Percentiles rank a stretch among this genome's conserved stretches.
phyloP scores from a whole-genome alignment of 495 filamentous ascomycete species.

The Hypomontagnella submonticulosa region DNA sequence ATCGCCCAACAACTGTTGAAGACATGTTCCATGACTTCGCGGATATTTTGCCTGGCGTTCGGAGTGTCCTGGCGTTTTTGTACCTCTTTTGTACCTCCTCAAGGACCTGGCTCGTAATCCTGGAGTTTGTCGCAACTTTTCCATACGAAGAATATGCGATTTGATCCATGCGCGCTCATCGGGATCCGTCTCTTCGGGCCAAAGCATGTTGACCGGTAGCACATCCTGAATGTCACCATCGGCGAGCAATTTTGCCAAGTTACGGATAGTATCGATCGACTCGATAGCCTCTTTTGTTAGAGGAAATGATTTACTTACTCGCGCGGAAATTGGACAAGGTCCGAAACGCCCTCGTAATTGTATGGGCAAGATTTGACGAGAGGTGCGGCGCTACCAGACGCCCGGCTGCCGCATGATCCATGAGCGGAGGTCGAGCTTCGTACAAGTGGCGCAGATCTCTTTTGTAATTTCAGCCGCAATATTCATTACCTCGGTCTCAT shows the following conservation, averaged over 20 bases:
- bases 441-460: conserved; percentile 53
- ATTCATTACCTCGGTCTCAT: conserved; percentile 53
- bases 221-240: conserved; percentile 41
- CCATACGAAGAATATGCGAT: conserved; percentile 52
- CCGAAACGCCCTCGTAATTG: conserved; percentile 53
- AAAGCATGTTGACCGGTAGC: conserved; percentile 56
- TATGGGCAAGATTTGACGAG: conserved; percentile 50
- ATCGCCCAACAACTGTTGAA: conserved; percentile 39
- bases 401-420: conserved; percentile 56
- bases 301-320: conserved; percentile 52
- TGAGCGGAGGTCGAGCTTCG: conserved; percentile 52
- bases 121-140: conserved; percentile 55
- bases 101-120: conserved; percentile 54
- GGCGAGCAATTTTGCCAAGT: conserved; percentile 48
- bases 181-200: conserved; percentile 54
- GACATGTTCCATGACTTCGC: conserved; percentile 51
- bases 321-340: conserved; percentile 56
- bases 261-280: conserved; percentile 51
- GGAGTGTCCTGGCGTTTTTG: conserved; percentile 52
- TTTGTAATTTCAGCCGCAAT: conserved; percentile 50
- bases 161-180: conserved; percentile 54
- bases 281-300: conserved; percentile 49
- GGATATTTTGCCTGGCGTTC: conserved; percentile 55
- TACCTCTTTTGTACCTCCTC: conserved; percentile 58
- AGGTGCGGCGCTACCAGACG: conserved; percentile 52